phyloP scores from a whole-genome alignment of 805 yeast species.

The Sugiyamaella smithiae region DNA sequence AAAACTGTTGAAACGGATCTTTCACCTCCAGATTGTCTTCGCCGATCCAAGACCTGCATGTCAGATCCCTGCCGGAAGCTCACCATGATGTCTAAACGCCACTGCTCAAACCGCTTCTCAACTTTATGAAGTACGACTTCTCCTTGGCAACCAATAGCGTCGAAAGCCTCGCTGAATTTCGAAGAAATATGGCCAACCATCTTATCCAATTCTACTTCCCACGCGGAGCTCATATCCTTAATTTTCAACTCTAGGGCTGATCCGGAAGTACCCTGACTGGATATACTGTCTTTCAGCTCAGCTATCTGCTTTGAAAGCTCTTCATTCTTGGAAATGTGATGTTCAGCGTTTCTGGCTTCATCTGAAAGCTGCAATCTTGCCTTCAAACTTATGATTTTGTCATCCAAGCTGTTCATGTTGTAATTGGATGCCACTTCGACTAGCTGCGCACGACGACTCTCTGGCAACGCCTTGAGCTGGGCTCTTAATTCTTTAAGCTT shows the following conservation, averaged over 20 bases:
- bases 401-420: neutral
- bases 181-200: constrained; percentile 56
- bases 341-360: constrained; percentile 1
- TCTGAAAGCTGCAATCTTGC: constrained; percentile 8
- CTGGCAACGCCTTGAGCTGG: neutral
- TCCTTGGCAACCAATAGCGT: constrained; percentile 84
- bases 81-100: constrained; percentile 83
- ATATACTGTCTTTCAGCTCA: constrained; percentile 31
- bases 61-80: constrained; percentile 77
- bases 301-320: constrained; percentile 40
- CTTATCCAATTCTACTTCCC: constrained; percentile 62
- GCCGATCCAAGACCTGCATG: constrained; percentile 72
- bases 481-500: neutral
- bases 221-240: constrained; percentile 38
- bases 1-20: constrained; percentile 92
- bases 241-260: constrained; percentile 39
- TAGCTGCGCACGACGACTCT: neutral
- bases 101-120: constrained; percentile 54
- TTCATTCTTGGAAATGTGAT: constrained; percentile 37
- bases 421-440: neutral
- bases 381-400: neutral
- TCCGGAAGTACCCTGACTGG: constrained; percentile 14
- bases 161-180: constrained; percentile 65
- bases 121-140: constrained; percentile 57
- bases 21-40: constrained; percentile 96